Evolutionary conservation across 768 basidiomycete genomes (phyloP).

Genomic region (Mycena sanguinolenta): DNA sequence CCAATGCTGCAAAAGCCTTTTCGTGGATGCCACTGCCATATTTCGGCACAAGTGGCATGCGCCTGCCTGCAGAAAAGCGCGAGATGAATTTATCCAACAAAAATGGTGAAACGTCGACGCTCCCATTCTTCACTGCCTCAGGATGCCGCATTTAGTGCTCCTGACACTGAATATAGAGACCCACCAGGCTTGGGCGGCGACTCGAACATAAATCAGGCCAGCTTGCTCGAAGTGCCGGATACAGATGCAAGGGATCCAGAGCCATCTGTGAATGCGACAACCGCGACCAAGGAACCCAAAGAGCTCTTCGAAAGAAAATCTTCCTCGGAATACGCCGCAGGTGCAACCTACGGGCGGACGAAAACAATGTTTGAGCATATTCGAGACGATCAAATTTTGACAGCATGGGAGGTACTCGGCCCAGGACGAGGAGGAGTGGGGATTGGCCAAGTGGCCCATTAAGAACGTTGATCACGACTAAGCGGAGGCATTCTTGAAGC

Average conservation of each 20-base stretch:
- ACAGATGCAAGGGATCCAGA: too few species aligned
- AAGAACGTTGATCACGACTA: conserved; percentile 31
- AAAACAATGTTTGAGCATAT: background rate
- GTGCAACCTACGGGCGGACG: background rate
- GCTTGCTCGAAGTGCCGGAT: too few species aligned
- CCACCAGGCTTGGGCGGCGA: too few species aligned
- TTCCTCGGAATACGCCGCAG: background rate
- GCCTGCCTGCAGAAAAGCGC: background rate
- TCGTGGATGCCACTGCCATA: background rate
- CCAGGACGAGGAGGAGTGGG: too few species aligned
- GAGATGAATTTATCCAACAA: background rate
- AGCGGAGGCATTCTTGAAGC: conserved; percentile 29
- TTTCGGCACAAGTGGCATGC: background rate
- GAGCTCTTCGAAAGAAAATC: background rate
- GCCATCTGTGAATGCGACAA: background rate
- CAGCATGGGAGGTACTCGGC: too few species aligned
- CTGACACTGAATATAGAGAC: background rate
- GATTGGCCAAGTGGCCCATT: background rate
- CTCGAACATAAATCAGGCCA: too few species aligned
- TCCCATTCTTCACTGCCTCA: background rate
- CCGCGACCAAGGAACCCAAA: background rate
- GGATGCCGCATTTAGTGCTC: background rate
- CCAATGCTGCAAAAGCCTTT: background rate
- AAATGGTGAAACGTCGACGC: background rate
- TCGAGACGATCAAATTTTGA: background rate